Conservation (phyloP, 129 eudicot species). For the Ambrosia trifida region DNA sequence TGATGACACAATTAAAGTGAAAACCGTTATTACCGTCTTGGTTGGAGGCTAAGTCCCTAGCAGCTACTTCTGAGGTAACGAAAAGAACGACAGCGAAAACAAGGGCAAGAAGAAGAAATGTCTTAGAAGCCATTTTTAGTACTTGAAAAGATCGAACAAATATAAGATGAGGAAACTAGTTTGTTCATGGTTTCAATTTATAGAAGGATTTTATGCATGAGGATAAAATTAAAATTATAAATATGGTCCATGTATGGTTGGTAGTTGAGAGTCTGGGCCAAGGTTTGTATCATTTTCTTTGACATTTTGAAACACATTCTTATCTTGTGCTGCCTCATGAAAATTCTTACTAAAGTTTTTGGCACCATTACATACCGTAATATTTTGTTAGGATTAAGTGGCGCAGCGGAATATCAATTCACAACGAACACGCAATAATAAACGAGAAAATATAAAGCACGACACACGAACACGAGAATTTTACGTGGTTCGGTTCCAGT, state of each 20-base stretch:
- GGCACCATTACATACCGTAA: too few relatives aligned
- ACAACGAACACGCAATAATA: too few relatives aligned
- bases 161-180: slow-evolving; percentile 5
- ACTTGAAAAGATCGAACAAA: background rate
- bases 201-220: background rate
- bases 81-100: slow-evolving; percentile 17
- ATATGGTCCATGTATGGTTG: background rate
- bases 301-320: background rate
- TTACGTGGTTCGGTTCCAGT: too few relatives aligned
- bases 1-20: background rate
- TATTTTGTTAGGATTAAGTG: too few relatives aligned
- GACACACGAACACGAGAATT: too few relatives aligned
- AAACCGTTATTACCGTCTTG: slow-evolving; percentile 1
- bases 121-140: slow-evolving; percentile 22
- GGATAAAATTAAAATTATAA: background rate
- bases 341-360: too few relatives aligned
- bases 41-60: background rate
- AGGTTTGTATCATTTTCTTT: background rate
- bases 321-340: background rate
- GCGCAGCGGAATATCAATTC: too few relatives aligned
- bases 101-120: slow-evolving; percentile 13
- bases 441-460: too few relatives aligned
- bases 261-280: slow-evolving; percentile 2
- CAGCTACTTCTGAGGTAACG: slow-evolving; percentile 11
- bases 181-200: slow-evolving; percentile 5